Evolutionary conservation across 2,329 filamentous ascomycete genomes (phyloP).

Genomic region (Colletotrichum ledebouriae): DNA sequence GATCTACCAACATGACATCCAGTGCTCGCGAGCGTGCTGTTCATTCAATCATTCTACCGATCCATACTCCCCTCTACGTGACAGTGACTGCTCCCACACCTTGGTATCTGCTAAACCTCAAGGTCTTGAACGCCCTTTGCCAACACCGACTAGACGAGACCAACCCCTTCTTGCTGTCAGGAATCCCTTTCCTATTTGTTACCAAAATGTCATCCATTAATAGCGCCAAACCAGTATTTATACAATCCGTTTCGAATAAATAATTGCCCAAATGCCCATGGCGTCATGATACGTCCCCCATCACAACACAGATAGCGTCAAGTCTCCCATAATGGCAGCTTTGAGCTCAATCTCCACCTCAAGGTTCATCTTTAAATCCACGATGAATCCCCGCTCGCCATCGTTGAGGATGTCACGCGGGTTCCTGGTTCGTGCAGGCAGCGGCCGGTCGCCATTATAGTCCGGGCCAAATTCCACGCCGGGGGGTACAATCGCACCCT

Average conservation of each 20-base stretch:
- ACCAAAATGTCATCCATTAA: slow-evolving; percentile 17
- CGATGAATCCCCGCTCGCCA: slow-evolving; percentile 38
- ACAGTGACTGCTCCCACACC: background rate
- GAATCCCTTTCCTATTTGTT: background rate
- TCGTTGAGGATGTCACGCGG: slow-evolving; percentile 36
- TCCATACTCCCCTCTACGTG: background rate
- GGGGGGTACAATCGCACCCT: slow-evolving; percentile 21
- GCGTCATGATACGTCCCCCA: background rate
- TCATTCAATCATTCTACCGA: background rate
- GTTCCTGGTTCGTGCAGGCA: slow-evolving; percentile 33
- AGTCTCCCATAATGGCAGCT: slow-evolving; percentile 34
- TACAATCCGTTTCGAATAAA: background rate
- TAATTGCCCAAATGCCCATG: background rate
- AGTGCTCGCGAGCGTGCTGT: no score
- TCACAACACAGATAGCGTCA: slow-evolving; percentile 37
- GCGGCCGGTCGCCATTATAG: slow-evolving; percentile 18
- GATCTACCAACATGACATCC: background rate
- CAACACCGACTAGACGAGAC: background rate
- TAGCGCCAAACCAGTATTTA: slow-evolving; percentile 13
- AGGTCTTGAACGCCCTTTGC: slow-evolving; percentile 19
- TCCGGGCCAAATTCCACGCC: slow-evolving; percentile 28
- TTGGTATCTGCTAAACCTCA: background rate
- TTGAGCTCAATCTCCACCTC: slow-evolving; percentile 35
- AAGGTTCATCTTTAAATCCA: slow-evolving; percentile 34
- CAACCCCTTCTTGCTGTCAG: background rate